These are phyloP conservation scores for Juncus inflexus DNA, from an alignment of 176 grass and related monocot species.

Conservation along the genomic window DNA sequence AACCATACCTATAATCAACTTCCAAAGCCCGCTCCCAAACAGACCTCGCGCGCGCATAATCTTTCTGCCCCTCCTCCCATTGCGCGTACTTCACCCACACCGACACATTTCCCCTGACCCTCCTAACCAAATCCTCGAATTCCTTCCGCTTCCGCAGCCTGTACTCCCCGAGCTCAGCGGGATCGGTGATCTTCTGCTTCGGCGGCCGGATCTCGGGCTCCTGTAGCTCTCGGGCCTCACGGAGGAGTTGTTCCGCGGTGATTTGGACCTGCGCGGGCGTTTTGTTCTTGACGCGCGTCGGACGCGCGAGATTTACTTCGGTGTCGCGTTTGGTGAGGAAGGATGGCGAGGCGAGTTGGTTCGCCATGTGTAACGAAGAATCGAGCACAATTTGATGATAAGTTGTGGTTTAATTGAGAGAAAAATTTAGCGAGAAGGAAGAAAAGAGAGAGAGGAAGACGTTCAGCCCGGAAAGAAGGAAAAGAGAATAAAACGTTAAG, in stretches of 20 bases:
- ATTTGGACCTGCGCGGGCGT: slow-evolving; percentile 51
- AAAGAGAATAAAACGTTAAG: no score
- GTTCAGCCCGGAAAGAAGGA: no score
- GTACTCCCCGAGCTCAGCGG: slow-evolving; percentile 55
- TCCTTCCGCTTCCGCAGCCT: slow-evolving; percentile 60
- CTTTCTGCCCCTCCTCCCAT: slow-evolving; percentile 63
- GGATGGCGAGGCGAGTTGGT: no score
- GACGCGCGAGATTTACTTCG: slow-evolving; percentile 59
- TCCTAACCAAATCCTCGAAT: slow-evolving; percentile 54
- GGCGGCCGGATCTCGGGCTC: slow-evolving; percentile 56
- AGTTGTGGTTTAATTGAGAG: no score
- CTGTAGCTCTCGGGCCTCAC: slow-evolving; percentile 50
- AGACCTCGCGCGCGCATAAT: slow-evolving; percentile 55
- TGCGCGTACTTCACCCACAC: slow-evolving; percentile 65
- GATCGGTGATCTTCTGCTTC: slow-evolving; percentile 59
- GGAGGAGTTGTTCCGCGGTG: slow-evolving; percentile 69
- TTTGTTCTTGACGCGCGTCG: slow-evolving; percentile 61
- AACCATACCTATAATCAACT: no score
- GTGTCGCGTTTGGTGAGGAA: slow-evolving; percentile 64
- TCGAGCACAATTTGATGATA: no score
- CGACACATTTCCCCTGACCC: slow-evolving; percentile 42
- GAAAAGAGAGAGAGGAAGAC: no score
- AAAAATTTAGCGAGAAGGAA: no score
- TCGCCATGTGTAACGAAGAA: no score
- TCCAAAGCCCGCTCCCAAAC: slow-evolving; percentile 73